Evolutionary conservation across 768 basidiomycete genomes (phyloP), one percentile per base, ranked within the genome.

Genomic region (Auriscalpium orientale): DNA sequence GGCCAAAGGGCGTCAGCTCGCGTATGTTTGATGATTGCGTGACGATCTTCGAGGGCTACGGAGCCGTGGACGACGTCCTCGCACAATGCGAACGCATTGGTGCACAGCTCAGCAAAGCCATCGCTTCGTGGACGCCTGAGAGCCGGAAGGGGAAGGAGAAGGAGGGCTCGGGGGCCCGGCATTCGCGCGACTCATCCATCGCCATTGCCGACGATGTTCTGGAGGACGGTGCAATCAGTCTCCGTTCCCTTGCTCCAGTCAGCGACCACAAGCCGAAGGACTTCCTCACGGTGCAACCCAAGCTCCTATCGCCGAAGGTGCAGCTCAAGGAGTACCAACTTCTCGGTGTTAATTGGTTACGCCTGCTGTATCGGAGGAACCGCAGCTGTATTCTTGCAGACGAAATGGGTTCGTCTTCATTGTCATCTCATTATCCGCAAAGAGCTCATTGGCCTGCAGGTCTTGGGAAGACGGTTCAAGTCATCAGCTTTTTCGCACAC

Each of bases 381-480:
- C 78, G 89, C 51, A 95, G 92, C 60, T 98, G 95, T 70, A 98
- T 99, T 66, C 79, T 99, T 45, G 97, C 97, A 2, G 97, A 99
- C 70, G 97, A 99, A 71, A 99, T 99, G 97, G 95, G 95, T 91
- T 70, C 64, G 82, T 78, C 35, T 44, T 22, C 54, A 49, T 52
- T 18, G 51, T 44, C 44, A 48, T 34, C 22, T 44, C 60, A 28
- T 45, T 52, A 48, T 40, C 51, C 36, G 22, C 55, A 55, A 36
- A 54, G 13, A 61, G 34, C 64, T 57, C 34, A 21, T 54, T 16
- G 36, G 36, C 56, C 18, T 53, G 54, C 28, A 97, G 95, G 95
- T 65, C 84, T 99, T 60, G 97, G 97, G 28, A 99, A 99, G 77
- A 99, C 97, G 2, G 89, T 95, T 40, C 97, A 99, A 73, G 97